Evolutionary conservation across 257 asterid species (phyloP).

Genomic region (Solanum chilense): DNA sequence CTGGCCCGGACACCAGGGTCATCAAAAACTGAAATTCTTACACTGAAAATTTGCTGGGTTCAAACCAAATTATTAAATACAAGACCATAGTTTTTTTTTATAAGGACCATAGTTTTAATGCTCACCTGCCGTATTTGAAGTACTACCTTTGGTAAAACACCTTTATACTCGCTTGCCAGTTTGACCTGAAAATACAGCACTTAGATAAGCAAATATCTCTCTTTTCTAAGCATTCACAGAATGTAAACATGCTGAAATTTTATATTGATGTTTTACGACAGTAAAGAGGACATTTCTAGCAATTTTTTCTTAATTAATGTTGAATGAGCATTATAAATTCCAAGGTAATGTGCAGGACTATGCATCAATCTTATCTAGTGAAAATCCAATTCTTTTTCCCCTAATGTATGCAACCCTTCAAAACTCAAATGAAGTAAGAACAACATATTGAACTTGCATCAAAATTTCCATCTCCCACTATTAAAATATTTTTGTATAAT

Average conservation of each 20-base stretch:
- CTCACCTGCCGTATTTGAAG: conserved; percentile 69
- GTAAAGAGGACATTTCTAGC: neutral
- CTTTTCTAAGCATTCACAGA: neutral
- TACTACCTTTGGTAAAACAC: conserved; percentile 75
- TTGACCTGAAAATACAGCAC: conserved; percentile 45
- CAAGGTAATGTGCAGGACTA: neutral
- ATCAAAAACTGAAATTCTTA: neutral
- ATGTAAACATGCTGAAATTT: neutral
- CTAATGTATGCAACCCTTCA: neutral
- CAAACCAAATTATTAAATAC: neutral
- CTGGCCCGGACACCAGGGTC: neutral
- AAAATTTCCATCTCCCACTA: neutral
- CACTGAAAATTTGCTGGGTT: neutral
- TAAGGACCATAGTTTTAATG: neutral
- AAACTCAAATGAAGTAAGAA: neutral
- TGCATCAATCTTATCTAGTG: neutral
- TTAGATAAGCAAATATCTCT: neutral
- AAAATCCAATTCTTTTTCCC: neutral
- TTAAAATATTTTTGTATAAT: neutral
- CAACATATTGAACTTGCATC: neutral
- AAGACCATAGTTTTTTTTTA: neutral
- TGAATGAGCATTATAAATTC: neutral
- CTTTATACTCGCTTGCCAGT: conserved; percentile 64
- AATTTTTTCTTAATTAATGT: neutral
- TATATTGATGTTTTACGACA: neutral